These are phyloP conservation scores for Raffaelea arxii DNA, from an alignment of 2,329 filamentous ascomycete genomes.

Conservation along the genomic window DNA sequence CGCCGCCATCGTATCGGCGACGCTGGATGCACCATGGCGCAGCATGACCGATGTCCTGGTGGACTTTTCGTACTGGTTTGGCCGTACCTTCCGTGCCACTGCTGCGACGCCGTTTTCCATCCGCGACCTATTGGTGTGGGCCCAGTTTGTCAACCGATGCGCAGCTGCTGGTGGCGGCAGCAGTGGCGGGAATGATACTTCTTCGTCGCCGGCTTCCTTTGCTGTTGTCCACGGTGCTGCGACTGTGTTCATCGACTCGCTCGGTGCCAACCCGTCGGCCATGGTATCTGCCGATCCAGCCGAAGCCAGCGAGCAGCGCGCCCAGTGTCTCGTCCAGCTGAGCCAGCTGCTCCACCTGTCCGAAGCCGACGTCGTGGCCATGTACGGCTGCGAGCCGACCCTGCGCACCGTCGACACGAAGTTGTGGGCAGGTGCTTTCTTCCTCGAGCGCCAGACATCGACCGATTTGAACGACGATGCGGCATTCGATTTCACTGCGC, in stretches of 20 bases:
- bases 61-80: constrained; percentile 89
- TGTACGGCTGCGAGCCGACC: constrained; percentile 56
- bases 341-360: constrained; percentile 47
- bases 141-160: constrained; percentile 76
- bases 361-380: constrained; percentile 44
- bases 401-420: constrained; percentile 42
- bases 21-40: constrained; percentile 44
- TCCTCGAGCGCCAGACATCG: constrained; percentile 42
- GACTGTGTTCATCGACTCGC: constrained; percentile 90
- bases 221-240: constrained; percentile 73
- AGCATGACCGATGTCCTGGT: constrained; percentile 62
- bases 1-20: constrained; percentile 72
- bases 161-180: constrained; percentile 22
- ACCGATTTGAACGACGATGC: constrained; percentile 41
- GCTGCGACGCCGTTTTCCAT: constrained; percentile 75
- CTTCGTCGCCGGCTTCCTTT: constrained; percentile 24
- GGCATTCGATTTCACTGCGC: constrained; percentile 72
- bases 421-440: constrained; percentile 67
- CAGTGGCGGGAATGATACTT: too few relatives aligned
- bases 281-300: constrained; percentile 64
- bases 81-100: constrained; percentile 65
- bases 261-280: constrained; percentile 90
- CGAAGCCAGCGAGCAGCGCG: constrained; percentile 58
- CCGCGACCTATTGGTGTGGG: constrained; percentile 87
- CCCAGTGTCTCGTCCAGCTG: constrained; percentile 63